Evolutionary conservation across 176 grass and related monocot genomes (phyloP).

Genomic region (Pontederia crassipes): DNA sequence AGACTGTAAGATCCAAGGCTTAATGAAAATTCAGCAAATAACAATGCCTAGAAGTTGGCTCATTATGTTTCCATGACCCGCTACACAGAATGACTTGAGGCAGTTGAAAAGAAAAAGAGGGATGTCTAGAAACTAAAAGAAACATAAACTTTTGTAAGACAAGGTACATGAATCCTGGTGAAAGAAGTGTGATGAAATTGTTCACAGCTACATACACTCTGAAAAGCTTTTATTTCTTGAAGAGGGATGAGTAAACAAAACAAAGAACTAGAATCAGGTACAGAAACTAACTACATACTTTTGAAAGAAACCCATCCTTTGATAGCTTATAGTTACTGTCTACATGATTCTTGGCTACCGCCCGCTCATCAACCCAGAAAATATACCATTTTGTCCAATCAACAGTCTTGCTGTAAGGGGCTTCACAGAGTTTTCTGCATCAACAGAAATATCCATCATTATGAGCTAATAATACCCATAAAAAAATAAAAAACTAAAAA

Average conservation of each 20-base stretch:
- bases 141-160: too few species aligned
- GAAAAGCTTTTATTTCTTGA: neutral
- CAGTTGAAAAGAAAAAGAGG: too few species aligned
- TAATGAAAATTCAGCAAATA: too few species aligned
- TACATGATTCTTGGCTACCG: slow-evolving; percentile 86
- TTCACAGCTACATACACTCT: neutral
- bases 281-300: slow-evolving; percentile 34
- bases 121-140: too few species aligned
- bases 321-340: slow-evolving; percentile 89
- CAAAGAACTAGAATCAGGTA: slow-evolving; percentile 1
- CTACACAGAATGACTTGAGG: too few species aligned
- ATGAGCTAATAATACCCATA: neutral
- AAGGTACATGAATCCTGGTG: too few species aligned
- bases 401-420: slow-evolving; percentile 79
- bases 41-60: too few species aligned
- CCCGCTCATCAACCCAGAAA: slow-evolving; percentile 91
- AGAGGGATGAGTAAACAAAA: neutral
- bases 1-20: too few species aligned
- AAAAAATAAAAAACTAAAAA: neutral
- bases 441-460: neutral
- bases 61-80: too few species aligned
- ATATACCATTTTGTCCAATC: slow-evolving; percentile 99
- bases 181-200: too few species aligned
- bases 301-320: slow-evolving; percentile 83
- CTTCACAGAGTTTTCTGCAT: slow-evolving; percentile 88